Evolutionary conservation across 2,329 filamentous ascomycete species (phyloP), one percentile per base, ranked within the genome.

Genomic region (Pseudopyricularia cyperi): DNA sequence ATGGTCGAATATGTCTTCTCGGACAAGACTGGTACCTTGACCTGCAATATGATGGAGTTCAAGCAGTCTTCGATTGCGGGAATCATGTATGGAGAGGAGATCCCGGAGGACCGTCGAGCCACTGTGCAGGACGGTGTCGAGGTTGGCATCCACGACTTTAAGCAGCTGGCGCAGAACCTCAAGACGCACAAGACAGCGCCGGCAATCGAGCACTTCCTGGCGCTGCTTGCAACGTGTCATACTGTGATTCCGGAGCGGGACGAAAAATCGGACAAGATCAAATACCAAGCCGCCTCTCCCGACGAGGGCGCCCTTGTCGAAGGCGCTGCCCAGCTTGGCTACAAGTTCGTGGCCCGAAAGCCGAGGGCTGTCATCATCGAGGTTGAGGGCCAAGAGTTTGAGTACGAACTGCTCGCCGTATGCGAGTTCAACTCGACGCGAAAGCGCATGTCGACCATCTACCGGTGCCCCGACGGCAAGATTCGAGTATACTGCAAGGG

Each of bases 1-100:
- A 95, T 97, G 77, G 94, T 98, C 46, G 93, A 97, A 63, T 98
- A 94, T 62, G 93, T 98, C 57, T 98, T 98, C 68, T 96, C 88
- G 0, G 88, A 95, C 73, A 95, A 95, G 69, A 95, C 88, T 0
- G 88, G 88, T 54, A 95, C 88, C 2, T 70, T 95, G 57, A 95
- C 88, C 0, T 88, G 94, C 62, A 95, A 95, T 64, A 86, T 94
- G 51, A 95, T 98, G 93, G 91, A 97, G 66, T 98, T 97, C 67
- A 89, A 89, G 64, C 89, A 97, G 67, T 94, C 87, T 62, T 86
- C 87, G 0, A 97, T 98, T 62, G 88, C 82, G 26, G 93, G 93
- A 26, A 83, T 97, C 51, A 91, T 95, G 68, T 98, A 98, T 63
- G 86, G 88, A 12, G 89, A 93, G 52, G 88, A 91, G 44, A 82